phyloP scores from a whole-genome alignment of 2,329 filamentous ascomycete genomes.

The Rhinocladiella similis region DNA sequence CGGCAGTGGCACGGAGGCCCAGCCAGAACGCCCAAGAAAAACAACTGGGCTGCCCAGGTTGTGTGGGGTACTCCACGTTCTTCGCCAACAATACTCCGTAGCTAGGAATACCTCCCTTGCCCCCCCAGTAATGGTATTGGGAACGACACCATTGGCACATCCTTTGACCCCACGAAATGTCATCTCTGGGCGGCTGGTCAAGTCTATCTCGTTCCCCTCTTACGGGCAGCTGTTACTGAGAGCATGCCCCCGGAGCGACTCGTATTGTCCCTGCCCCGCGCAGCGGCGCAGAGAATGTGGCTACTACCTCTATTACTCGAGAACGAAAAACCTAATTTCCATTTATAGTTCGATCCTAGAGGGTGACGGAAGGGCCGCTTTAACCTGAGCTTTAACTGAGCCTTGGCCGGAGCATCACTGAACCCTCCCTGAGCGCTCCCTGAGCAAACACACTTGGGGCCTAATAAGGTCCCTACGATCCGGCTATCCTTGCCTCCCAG shows the following conservation, averaged over 20 bases:
- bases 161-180: no score
- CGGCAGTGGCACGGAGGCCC: conserved; percentile 6
- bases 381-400: conserved; percentile 12
- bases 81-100: no score
- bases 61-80: not conserved
- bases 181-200: no score
- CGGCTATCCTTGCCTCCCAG: conserved; percentile 8
- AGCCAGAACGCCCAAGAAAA: not conserved
- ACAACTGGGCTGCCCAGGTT: not conserved
- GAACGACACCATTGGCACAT: no score
- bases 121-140: no score
- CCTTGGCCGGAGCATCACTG: conserved; percentile 12
- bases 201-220: no score
- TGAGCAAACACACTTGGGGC: conserved; percentile 6
- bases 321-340: conserved; percentile 13
- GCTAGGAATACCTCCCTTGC: no score
- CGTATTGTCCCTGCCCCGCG: no score
- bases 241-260: no score
- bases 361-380: conserved; percentile 15
- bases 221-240: no score
- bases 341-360: conserved; percentile 11
- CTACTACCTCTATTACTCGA: conserved; percentile 12
- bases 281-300: not conserved
- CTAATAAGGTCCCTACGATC: conserved; percentile 3
- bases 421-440: conserved; percentile 8